Evolutionary conservation across 2,329 filamentous ascomycete genomes (phyloP), one percentile per base, ranked within the genome.

Genomic region (Pseudogymnoascus sp.): DNA sequence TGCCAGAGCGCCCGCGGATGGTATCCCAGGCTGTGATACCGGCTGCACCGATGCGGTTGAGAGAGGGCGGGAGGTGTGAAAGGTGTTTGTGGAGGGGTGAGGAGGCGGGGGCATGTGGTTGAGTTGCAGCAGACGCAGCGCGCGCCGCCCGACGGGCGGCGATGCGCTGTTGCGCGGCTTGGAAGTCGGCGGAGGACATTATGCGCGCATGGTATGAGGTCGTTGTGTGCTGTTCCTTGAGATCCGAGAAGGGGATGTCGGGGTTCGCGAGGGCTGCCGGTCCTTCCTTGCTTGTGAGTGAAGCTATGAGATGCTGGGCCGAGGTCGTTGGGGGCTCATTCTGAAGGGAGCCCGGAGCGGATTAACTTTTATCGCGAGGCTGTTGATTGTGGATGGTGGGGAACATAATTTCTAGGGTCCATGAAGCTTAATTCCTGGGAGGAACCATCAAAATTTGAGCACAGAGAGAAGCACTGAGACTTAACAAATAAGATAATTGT

Each of bases 101-200:
- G 49, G 82, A 79, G 69, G 78, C 78, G 63, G 83, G 81, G 41
- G 82, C 75, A 72, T 84, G 74, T 72, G 79, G 74, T 70, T 77
- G 77, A 61, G 79, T 74, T 60, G 79, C 78, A 62, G 82, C 78
- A 72, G 87, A 82, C 65, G 81, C 81, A 74, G 91, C 90, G 74
- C 90, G 88, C 66, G 87, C 86, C 72, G 85, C 84, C 71, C 91
- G 90, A 70, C 92, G 90, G 69, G 89, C 88, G 67, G 89, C 83
- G 65, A 97, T 86, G 74, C 92, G 90, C 77, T 90, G 83, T 78
- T 97, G 92, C 67, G 93, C 93, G 74, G 91, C 88, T 75, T 90
- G 88, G 77, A 97, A 97, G 76, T 72, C 69, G 63, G 69, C 68
- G 58, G 69, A 69, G n/a, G 55, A 59, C 55, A 73, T 73, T 63